Evolutionary conservation across 1,139 yeast species (phyloP).

Genomic region (Magnusiomyces sp.): DNA sequence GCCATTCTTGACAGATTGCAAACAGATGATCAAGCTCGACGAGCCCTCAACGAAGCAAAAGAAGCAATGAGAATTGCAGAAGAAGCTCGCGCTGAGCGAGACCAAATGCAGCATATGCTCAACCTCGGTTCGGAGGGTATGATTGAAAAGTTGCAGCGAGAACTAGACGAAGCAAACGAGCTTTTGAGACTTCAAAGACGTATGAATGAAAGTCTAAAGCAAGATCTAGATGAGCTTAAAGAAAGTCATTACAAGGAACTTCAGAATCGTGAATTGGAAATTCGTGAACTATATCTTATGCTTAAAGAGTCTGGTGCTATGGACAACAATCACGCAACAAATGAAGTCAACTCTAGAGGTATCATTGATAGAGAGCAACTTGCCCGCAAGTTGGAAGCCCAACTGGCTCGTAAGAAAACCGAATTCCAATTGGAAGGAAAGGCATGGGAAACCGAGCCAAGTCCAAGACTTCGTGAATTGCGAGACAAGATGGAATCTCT

Average conservation of each 20-base stretch:
- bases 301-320: conserved; percentile 32
- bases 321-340: conserved; percentile 22
- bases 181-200: conserved; percentile 61
- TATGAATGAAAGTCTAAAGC: conserved; percentile 52
- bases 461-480: conserved; percentile 61
- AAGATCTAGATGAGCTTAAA: conserved; percentile 62
- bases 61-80: conserved; percentile 61
- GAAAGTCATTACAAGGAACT: conserved; percentile 63
- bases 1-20: conserved; percentile 67
- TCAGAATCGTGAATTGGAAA: conserved; percentile 81
- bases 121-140: conserved; percentile 80
- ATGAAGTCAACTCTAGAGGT: conserved; percentile 17
- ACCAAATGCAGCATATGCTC: conserved; percentile 63
- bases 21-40: conserved; percentile 83
- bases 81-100: conserved; percentile 79
- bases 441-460: conserved; percentile 63
- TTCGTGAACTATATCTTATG: conserved; percentile 74
- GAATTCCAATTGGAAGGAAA: conserved; percentile 48
- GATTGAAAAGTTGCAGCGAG: conserved; percentile 60
- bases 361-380: conserved; percentile 33
- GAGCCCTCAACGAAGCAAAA: conserved; percentile 67
- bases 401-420: conserved; percentile 53
- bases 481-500: conserved; percentile 81
- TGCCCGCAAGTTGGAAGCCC: conserved; percentile 43
- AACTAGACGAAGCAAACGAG: conserved; percentile 64